Evolutionary conservation across 2,329 filamentous ascomycete genomes (phyloP).

Genomic region (Fusarium nelsonii): DNA sequence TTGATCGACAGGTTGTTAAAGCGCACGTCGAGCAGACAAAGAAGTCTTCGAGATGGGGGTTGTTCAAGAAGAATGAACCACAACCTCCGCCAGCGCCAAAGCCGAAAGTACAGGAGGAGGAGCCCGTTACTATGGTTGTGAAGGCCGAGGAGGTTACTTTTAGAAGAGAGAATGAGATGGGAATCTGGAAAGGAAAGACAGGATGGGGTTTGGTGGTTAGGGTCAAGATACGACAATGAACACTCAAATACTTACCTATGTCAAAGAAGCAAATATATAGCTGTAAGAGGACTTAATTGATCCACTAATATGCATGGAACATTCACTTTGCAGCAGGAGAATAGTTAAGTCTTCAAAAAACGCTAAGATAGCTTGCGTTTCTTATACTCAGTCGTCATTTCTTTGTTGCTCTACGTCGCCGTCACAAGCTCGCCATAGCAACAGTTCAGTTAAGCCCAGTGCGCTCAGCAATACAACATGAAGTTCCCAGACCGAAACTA

Average conservation of each 20-base stretch:
- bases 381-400: neutral
- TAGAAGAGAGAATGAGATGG: constrained; percentile 63
- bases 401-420: neutral
- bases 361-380: neutral
- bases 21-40: constrained; percentile 50
- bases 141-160: constrained; percentile 64
- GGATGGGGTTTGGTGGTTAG: constrained; percentile 64
- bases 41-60: constrained; percentile 52
- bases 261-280: neutral
- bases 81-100: constrained; percentile 18
- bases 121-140: constrained; percentile 56
- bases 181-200: constrained; percentile 63
- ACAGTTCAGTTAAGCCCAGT: neutral
- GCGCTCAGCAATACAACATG: neutral
- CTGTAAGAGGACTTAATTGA: too few species aligned
- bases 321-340: too few species aligned
- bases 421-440: neutral
- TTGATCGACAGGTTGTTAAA: constrained; percentile 50
- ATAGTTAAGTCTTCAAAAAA: too few species aligned
- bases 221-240: constrained; percentile 48
- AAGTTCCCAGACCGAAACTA: neutral
- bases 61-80: constrained; percentile 49
- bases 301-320: too few species aligned
- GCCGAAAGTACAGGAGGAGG: constrained; percentile 19
- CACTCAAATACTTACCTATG: too few species aligned